A percentile compares a stretch with the other conserved stretches of the same genome.
phyloP scores from a whole-genome alignment of 1,284 basidiomycete species.

The Gomphus sp. region DNA sequence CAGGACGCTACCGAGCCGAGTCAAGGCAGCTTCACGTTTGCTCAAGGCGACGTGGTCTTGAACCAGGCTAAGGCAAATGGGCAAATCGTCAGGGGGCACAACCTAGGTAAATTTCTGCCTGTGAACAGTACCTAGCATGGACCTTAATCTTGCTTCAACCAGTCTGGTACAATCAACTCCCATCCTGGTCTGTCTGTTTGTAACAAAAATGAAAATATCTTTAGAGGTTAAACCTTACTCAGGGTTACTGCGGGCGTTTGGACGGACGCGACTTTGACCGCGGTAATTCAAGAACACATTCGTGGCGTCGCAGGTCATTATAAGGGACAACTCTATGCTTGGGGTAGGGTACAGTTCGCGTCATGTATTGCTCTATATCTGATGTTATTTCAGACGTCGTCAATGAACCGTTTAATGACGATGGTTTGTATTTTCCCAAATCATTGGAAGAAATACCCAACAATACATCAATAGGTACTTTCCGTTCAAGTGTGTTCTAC shows the following conservation, averaged over 20 bases:
- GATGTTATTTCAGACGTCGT: constrained; percentile 6
- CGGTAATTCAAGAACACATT: constrained; percentile 29
- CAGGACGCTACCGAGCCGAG: constrained; percentile 37
- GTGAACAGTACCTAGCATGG: not conserved
- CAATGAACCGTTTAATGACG: constrained; percentile 47
- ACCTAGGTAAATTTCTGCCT: not conserved
- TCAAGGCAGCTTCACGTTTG: constrained; percentile 38
- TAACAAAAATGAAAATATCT: not conserved
- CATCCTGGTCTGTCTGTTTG: constrained; percentile 24
- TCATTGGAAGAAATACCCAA: not conserved
- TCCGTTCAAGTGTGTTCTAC: constrained; percentile 27
- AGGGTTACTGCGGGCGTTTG: constrained; percentile 4
- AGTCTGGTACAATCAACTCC: constrained; percentile 46
- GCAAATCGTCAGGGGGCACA: constrained; percentile 31
- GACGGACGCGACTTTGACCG: not conserved
- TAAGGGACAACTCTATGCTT: constrained; percentile 38
- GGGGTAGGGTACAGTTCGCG: constrained; percentile 18
- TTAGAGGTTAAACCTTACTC: constrained; percentile 5
- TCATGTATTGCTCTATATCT: not conserved
- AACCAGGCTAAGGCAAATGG: constrained; percentile 35
- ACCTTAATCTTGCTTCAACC: constrained; percentile 28
- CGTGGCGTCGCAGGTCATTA: constrained; percentile 38
- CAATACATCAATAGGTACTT: constrained; percentile 11
- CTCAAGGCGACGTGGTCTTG: constrained; percentile 34
- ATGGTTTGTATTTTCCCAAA: constrained; percentile 21